These are phyloP conservation scores for Pythium volutum DNA, from an alignment of 352 stramenopile genomes.

Conservation along the genomic window DNA sequence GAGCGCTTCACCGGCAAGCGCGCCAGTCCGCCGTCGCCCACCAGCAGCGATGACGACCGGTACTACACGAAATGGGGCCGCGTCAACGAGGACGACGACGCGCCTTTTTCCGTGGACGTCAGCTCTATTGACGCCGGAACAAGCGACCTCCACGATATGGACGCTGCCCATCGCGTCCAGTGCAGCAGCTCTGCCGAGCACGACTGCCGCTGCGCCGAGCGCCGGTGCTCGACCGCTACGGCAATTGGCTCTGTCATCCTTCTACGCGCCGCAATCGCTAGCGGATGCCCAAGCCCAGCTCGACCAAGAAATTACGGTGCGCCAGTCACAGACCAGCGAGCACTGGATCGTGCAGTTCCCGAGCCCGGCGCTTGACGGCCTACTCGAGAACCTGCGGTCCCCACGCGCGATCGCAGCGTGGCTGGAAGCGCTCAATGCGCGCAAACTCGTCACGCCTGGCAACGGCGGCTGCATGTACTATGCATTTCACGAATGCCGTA, in stretches of 20 bases:
- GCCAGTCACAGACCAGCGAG: background rate
- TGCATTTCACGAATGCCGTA: background rate
- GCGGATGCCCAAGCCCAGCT: background rate
- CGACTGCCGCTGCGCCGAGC: too few relatives aligned
- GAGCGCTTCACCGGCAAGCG: background rate
- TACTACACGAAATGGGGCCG: background rate
- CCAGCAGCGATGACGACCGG: background rate
- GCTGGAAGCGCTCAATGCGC: background rate
- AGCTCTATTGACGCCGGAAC: background rate
- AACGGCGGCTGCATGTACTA: background rate
- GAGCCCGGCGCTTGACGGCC: background rate
- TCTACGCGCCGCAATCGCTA: background rate
- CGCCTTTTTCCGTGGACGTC: background rate
- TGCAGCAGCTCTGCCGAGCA: too few relatives aligned
- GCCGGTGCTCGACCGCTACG: background rate
- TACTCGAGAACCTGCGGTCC: background rate
- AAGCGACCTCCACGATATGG: background rate
- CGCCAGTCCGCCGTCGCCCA: background rate
- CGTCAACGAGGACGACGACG: background rate
- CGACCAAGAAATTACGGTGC: background rate
- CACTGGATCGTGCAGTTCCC: background rate
- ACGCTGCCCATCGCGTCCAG: too few relatives aligned
- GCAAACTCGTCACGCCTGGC: background rate
- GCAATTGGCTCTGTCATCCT: background rate
- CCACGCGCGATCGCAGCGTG: background rate